Conservation (phyloP, 2,329 filamentous ascomycete species). For the Podosphaera xanthii region DNA sequence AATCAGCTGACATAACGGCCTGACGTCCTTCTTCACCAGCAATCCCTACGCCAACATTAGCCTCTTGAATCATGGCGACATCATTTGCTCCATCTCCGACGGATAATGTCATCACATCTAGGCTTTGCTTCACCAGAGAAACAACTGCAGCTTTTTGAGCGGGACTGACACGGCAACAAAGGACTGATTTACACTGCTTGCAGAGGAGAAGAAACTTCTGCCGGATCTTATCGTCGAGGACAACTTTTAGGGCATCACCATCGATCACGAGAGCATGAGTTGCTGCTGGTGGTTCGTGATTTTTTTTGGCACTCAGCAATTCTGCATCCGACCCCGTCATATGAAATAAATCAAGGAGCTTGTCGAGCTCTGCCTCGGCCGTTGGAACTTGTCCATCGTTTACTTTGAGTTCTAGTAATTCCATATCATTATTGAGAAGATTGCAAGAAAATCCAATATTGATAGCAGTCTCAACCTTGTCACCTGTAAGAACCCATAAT, state of each 20-base stretch:
- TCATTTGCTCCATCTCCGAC: slow-evolving; percentile 91
- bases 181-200: slow-evolving; percentile 88
- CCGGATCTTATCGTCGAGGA: slow-evolving; percentile 58
- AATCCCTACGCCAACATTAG: slow-evolving; percentile 89
- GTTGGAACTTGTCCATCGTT: slow-evolving; percentile 44
- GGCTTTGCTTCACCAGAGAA: slow-evolving; percentile 75
- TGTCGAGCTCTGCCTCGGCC: slow-evolving; percentile 51
- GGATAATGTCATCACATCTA: slow-evolving; percentile 89
- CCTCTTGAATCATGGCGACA: slow-evolving; percentile 94
- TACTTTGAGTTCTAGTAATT: slow-evolving; percentile 73
- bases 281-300: slow-evolving; percentile 64
- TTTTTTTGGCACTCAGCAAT: slow-evolving; percentile 51
- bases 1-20: slow-evolving; percentile 90
- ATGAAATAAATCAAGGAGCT: slow-evolving; percentile 47
- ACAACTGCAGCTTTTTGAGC: slow-evolving; percentile 96
- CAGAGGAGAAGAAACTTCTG: slow-evolving; percentile 88
- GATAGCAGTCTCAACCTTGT: slow-evolving; percentile 98
- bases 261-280: slow-evolving; percentile 91
- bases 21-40: slow-evolving; percentile 81
- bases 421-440: slow-evolving; percentile 91
- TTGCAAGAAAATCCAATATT: slow-evolving; percentile 99
- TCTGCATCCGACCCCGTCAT: slow-evolving; percentile 74
- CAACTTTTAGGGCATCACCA: slow-evolving; percentile 75
- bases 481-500: slow-evolving; percentile 91
- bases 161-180: slow-evolving; percentile 92